A percentile compares a stretch with the other conserved stretches of the same genome.
phyloP scores from a whole-genome alignment of 257 asterid genomes.

The Prunella vulgaris region DNA sequence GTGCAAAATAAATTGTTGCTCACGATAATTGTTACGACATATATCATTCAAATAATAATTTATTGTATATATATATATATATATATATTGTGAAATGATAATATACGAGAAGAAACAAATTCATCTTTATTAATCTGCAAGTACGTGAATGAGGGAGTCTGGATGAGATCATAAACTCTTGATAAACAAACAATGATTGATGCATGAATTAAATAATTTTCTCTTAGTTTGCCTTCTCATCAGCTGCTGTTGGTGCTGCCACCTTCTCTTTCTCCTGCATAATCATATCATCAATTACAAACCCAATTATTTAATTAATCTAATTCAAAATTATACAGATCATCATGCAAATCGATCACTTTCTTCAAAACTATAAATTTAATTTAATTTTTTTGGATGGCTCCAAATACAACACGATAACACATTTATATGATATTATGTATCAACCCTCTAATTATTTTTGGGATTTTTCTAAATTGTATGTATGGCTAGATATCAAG shows the following conservation, averaged over 20 bases:
- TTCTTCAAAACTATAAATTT: too few species aligned
- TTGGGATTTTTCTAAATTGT: too few species aligned
- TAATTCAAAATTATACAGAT: too few species aligned
- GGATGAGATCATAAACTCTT: not conserved
- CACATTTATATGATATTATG: too few species aligned
- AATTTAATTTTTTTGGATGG: too few species aligned
- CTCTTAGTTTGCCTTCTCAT: slow-evolving; percentile 31
- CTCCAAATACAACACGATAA: too few species aligned
- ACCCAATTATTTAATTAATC: not conserved
- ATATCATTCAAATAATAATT: too few species aligned
- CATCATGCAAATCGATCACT: too few species aligned
- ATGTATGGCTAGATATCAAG: too few species aligned
- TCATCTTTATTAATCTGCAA: slow-evolving; percentile 13
- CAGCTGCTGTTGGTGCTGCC: slow-evolving; percentile 24
- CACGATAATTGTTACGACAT: too few species aligned
- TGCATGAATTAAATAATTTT: not conserved
- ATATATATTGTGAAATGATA: not conserved
- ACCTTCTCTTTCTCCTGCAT: slow-evolving; percentile 40
- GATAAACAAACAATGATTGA: slow-evolving; percentile 10
- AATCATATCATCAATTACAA: slow-evolving; percentile 5
- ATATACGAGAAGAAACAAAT: slow-evolving; percentile 8
- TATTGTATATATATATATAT: not conserved
- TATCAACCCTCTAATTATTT: too few species aligned
- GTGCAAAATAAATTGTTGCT: too few species aligned
- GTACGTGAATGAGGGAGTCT: slow-evolving; percentile 13